These are phyloP conservation scores for Puccinellia tenuiflora DNA, from an alignment of 176 grass and related monocot genomes.

Conservation along the genomic window DNA sequence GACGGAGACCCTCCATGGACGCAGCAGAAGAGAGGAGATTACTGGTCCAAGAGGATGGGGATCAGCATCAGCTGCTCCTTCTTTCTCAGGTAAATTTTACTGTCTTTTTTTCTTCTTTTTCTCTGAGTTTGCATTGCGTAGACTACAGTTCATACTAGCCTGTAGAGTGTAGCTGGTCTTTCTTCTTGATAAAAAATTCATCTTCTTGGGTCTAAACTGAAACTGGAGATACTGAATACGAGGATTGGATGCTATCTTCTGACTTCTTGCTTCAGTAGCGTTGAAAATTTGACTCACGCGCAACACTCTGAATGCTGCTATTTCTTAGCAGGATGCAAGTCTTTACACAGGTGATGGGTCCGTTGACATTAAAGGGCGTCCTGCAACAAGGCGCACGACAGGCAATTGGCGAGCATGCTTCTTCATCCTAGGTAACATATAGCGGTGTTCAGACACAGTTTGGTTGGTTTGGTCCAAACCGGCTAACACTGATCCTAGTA, in stretches of 20 bases:
- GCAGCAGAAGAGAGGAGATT: not conserved
- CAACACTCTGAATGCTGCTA: not conserved
- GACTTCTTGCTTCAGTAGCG: not conserved
- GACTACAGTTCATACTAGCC: not conserved
- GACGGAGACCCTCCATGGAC: slow-evolving; percentile 12
- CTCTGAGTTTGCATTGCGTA: not conserved
- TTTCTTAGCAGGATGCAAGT: slow-evolving; percentile 30
- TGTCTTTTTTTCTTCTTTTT: not conserved
- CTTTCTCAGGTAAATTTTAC: not conserved
- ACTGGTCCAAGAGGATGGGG: slow-evolving; percentile 14
- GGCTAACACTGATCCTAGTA: not conserved
- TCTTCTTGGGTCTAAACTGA: not conserved
- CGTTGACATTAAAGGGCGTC: slow-evolving; percentile 39
- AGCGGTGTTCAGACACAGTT: not conserved
- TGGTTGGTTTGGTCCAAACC: not conserved
- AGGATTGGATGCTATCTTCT: not conserved
- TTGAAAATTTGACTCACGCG: not conserved
- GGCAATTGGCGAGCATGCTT: slow-evolving; percentile 62
- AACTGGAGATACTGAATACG: not conserved
- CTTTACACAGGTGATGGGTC: slow-evolving; percentile 59
- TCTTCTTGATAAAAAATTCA: not conserved
- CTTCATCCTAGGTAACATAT: slow-evolving; percentile 53
- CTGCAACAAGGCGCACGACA: slow-evolving; percentile 37
- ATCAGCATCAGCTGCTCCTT: slow-evolving; percentile 17
- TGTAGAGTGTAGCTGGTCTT: not conserved